Evolutionary conservation across 2,329 filamentous ascomycete species (phyloP).

Genomic region (Thermothelomyces thermophilus): DNA sequence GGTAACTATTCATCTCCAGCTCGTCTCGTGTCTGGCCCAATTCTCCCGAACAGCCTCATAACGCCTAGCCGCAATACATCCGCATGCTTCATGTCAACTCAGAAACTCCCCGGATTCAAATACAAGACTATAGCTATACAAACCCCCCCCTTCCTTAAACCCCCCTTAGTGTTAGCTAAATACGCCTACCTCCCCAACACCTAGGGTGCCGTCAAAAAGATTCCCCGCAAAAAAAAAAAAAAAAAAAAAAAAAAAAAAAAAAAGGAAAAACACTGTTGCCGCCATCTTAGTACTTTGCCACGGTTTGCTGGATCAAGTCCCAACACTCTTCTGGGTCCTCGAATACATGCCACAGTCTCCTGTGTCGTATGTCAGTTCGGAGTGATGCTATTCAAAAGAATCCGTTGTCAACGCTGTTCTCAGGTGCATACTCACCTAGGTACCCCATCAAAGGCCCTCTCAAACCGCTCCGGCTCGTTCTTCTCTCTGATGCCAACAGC

Average conservation of each 20-base stretch:
- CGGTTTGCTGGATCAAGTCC: conserved; percentile 31
- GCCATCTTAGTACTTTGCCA: conserved; percentile 10
- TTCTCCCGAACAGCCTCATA: too few species aligned
- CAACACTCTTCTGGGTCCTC: conserved; percentile 64
- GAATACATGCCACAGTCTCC: conserved; percentile 72
- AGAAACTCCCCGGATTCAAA: too few species aligned
- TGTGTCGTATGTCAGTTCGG: conserved; percentile 18
- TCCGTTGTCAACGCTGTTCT: neutral
- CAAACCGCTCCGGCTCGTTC: conserved; percentile 69
- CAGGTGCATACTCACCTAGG: conserved; percentile 36
- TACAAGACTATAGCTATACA: too few species aligned
- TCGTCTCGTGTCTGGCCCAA: too few species aligned
- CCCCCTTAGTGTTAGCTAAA: too few species aligned
- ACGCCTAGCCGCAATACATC: too few species aligned
- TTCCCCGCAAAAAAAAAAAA: neutral
- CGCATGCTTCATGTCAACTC: too few species aligned
- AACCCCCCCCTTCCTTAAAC: too few species aligned
- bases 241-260: neutral
- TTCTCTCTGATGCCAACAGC: conserved; percentile 63
- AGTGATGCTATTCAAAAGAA: too few species aligned
- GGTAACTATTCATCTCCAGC: too few species aligned
- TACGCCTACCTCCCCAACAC: too few species aligned
- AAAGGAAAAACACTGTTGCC: neutral
- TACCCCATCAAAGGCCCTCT: conserved; percentile 72
- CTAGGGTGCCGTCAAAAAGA: too few species aligned